Evolutionary conservation across 768 basidiomycete genomes (phyloP).

Genomic region (Dendrothele bispora): DNA sequence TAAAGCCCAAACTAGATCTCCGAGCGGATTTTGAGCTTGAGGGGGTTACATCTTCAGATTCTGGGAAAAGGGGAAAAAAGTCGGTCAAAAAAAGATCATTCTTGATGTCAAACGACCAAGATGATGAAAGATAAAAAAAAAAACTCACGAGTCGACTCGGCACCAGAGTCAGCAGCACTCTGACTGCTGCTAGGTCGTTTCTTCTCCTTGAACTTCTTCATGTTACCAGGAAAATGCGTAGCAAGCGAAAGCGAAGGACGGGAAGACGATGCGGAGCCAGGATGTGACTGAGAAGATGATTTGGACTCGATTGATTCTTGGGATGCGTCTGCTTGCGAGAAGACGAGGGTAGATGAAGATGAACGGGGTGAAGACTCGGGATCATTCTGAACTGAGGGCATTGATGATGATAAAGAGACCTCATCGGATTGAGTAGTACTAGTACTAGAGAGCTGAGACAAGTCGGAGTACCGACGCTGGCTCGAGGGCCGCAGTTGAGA

Average conservation of each 20-base stretch:
- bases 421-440: no score
- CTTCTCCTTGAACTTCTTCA: neutral
- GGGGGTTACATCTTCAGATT: neutral
- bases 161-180: neutral
- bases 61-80: neutral
- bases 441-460: no score
- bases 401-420: no score
- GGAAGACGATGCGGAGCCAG: constrained; percentile 6
- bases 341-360: constrained; percentile 21
- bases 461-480: no score
- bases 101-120: no score
- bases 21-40: constrained; percentile 4
- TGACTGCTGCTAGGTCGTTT: neutral
- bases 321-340: constrained; percentile 7
- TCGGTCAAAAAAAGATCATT: neutral
- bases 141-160: constrained; percentile 1
- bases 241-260: neutral
- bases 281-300: neutral
- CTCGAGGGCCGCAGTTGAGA: constrained; percentile 8
- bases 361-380: constrained; percentile 15
- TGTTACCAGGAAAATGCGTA: constrained; percentile 4
- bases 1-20: constrained; percentile 13
- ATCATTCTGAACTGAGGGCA: no score
- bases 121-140: neutral
- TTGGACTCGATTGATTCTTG: constrained; percentile 10